Evolutionary conservation across 2,329 filamentous ascomycete species (phyloP), one percentile per base, ranked within the genome.

Genomic region (Ascochyta pisi): DNA sequence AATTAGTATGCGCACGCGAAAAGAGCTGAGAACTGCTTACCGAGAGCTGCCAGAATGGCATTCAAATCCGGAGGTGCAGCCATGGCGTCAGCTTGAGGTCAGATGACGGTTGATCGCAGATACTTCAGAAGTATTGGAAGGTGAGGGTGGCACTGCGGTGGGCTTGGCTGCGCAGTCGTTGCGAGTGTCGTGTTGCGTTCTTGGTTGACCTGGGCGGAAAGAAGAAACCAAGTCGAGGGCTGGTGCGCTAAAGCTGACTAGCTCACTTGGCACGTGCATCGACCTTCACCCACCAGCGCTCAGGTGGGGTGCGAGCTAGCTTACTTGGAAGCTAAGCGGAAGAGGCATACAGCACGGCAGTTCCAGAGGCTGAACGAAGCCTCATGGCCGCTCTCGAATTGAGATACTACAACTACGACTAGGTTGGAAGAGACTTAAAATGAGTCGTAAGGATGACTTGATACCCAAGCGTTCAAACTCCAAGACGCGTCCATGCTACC

Each of bases 11-110:
- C 46, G 33, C 24, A 15, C 15, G 24, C 23, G 35, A 13, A 23
- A 22, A 29, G 39, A 13, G 40, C 19, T 15, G 37, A 45, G 37
- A 15, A 31, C 44, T 29, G 60, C 71, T 40, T 68, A 77, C 74
- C 74, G 24, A 77, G 67, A 37, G 74, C 74, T 47, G 71, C 71
- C 49, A 77, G 68, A 54, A 77, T 76, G 52, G 73, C 70, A 58
- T 71, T 71, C 43, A 77, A 70, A 55, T 77, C 74, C 50, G 74
- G 72, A 52, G 68, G 62, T 44, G 65, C 73, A 57, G 71, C 62
- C 73, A 76, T 76, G 35, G 61, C 58, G 61, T 52, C 37, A 50
- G 58, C 61, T 57, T 43, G 33, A 31, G 22, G 16, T 46, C 29
- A 22, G 31, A 41, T 42, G 44, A 44, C 22, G n/a, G 29, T 50